These are phyloP conservation scores for Orobanche coerulescens DNA, from an alignment of 257 asterid species.

Conservation along the genomic window DNA sequence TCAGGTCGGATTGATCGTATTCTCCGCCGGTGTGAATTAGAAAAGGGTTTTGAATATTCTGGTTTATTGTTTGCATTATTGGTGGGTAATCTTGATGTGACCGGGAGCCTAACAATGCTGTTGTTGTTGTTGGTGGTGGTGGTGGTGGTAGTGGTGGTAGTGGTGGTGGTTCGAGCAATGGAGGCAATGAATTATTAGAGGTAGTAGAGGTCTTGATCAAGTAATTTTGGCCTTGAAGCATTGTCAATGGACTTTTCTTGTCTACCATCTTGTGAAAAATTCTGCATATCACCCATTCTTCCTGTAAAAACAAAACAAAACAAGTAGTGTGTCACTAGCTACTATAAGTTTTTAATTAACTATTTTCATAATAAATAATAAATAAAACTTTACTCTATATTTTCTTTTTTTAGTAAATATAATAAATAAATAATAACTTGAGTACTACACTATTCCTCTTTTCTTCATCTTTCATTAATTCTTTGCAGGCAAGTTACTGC, in stretches of 20 bases:
- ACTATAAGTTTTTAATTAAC: no score
- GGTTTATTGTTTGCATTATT: slow-evolving; percentile 27
- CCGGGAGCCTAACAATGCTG: neutral
- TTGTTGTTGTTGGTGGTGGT: no score
- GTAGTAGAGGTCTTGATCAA: slow-evolving; percentile 15
- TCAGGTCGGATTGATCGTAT: slow-evolving; percentile 19
- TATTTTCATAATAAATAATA: no score
- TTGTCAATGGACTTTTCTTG: slow-evolving; percentile 31
- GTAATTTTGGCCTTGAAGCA: slow-evolving; percentile 35
- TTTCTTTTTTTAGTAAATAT: no score
- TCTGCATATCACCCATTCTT: slow-evolving; percentile 81
- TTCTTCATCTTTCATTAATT: neutral
- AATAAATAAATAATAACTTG: no score
- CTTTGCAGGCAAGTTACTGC: slow-evolving; percentile 2
- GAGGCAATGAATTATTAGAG: slow-evolving; percentile 27
- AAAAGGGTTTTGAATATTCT: slow-evolving; percentile 24
- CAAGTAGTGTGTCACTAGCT: neutral
- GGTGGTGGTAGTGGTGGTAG: slow-evolving; percentile 15
- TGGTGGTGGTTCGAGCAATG: slow-evolving; percentile 39
- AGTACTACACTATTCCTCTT: no score
- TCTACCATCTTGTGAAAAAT: slow-evolving; percentile 52
- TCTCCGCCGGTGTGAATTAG: slow-evolving; percentile 24
- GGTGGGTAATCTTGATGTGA: neutral
- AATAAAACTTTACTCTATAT: no score
- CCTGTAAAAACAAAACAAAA: slow-evolving; percentile 31